These are phyloP conservation scores for Castanopsis chinensis DNA, from an alignment of 306 rosid genomes.

Conservation along the genomic window DNA sequence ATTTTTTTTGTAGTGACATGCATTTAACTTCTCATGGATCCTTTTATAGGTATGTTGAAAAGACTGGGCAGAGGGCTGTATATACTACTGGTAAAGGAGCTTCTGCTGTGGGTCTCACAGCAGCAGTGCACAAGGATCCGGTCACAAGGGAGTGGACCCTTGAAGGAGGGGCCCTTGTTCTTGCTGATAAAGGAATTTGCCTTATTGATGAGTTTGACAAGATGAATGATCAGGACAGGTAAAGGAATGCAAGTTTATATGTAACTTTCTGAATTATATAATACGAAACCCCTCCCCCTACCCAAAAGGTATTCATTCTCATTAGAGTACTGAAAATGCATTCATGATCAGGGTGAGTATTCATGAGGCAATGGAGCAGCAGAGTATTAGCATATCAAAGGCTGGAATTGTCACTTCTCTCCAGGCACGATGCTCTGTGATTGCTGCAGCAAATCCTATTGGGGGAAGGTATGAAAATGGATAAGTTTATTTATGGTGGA, in stretches of 20 bases:
- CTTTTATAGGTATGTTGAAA: constrained; percentile 74
- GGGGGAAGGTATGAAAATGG: constrained; percentile 79
- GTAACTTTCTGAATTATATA: not conserved
- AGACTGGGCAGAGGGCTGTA: constrained; percentile 98
- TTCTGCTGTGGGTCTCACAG: constrained; percentile 99
- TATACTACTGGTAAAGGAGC: constrained; percentile 99
- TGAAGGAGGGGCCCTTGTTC: constrained; percentile 99
- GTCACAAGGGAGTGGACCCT: constrained; percentile 99
- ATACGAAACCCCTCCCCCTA: not conserved
- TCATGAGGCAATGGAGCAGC: constrained; percentile 99
- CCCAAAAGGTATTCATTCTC: not conserved
- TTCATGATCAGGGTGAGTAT: constrained; percentile 86
- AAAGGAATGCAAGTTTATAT: constrained; percentile 11
- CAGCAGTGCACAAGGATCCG: constrained; percentile 98
- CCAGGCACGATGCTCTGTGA: constrained; percentile 97
- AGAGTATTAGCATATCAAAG: constrained; percentile 97
- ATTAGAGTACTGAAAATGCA: constrained; percentile 6
- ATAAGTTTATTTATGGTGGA: not conserved
- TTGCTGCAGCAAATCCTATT: constrained; percentile 98
- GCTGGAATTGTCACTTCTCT: constrained; percentile 99
- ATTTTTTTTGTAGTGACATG: not conserved
- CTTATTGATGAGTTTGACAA: constrained; percentile 99
- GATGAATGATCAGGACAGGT: constrained; percentile 99
- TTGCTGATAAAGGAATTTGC: constrained; percentile 96
- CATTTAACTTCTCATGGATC: not conserved